A percentile compares a stretch with the other conserved stretches of the same genome.
Conservation (phyloP, 768 basidiomycete genomes). For the Lanmaoa pseudosensibilis region DNA sequence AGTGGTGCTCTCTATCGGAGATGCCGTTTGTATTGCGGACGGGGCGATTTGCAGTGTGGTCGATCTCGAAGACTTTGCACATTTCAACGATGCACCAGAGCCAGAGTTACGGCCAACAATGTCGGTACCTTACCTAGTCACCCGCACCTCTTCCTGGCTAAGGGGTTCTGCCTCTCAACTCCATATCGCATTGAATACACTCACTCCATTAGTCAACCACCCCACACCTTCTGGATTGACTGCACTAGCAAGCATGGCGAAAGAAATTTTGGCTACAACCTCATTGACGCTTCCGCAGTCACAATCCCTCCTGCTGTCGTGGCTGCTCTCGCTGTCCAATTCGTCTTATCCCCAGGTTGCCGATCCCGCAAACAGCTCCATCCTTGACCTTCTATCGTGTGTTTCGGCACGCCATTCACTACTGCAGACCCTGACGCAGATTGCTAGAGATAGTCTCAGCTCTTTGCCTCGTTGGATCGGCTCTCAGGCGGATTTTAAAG, state of each 20-base stretch:
- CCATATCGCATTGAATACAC: conserved; percentile 74
- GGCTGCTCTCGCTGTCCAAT: conserved; percentile 70
- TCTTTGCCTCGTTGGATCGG: conserved; percentile 72
- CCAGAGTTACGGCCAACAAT: conserved; percentile 21
- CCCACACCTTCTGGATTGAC: conserved; percentile 64
- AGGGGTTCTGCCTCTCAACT: conserved; percentile 80
- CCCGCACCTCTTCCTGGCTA: conserved; percentile 75
- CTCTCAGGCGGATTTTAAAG: conserved; percentile 70
- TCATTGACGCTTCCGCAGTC: conserved; percentile 64
- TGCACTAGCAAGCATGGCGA: conserved; percentile 58
- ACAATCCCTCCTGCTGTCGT: conserved; percentile 66
- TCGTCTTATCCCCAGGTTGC: conserved; percentile 58
- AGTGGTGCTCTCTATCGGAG: conserved; percentile 61
- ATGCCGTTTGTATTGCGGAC: conserved; percentile 62
- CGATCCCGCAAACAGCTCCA: conserved; percentile 42
- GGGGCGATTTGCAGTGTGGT: conserved; percentile 56
- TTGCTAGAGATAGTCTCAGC: conserved; percentile 62
- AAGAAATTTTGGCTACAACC: conserved; percentile 52
- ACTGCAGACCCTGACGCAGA: conserved; percentile 58
- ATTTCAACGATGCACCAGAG: conserved; percentile 24
- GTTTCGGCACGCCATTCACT: conserved; percentile 47
- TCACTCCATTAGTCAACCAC: conserved; percentile 71
- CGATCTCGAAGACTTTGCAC: conserved; percentile 62
- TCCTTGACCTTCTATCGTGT: conserved; percentile 46
- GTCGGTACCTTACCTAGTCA: conserved; percentile 47